phyloP scores from a whole-genome alignment of 352 stramenopile species.

The Globisporangium splendens region DNA sequence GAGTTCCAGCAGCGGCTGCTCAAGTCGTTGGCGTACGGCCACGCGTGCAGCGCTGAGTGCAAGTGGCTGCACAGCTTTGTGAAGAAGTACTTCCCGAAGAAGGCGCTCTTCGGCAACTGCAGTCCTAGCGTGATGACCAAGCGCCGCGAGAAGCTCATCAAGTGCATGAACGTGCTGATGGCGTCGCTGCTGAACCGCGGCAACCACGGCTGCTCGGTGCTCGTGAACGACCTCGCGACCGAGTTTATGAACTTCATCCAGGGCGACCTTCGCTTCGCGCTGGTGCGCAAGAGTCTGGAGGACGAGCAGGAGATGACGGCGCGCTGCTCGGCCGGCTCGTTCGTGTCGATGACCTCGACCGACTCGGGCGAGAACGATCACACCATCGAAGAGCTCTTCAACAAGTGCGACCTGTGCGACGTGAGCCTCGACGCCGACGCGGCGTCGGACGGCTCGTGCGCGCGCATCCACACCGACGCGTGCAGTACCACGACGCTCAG shows the following conservation, averaged over 20 bases:
- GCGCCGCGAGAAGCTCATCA: constrained; percentile 21
- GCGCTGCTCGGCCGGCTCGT: constrained; percentile 7
- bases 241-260: constrained; percentile 20
- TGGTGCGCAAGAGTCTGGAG: not conserved
- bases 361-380: not conserved
- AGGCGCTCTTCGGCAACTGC: constrained; percentile 21
- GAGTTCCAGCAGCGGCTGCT: constrained; percentile 46
- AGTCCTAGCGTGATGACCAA: constrained; percentile 6
- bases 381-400: not conserved
- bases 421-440: not conserved
- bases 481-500: constrained; percentile 17
- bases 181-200: constrained; percentile 27
- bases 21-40: constrained; percentile 41
- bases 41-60: constrained; percentile 60
- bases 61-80: constrained; percentile 62
- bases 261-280: constrained; percentile 1
- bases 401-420: constrained; percentile 6
- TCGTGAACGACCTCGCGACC: constrained; percentile 27
- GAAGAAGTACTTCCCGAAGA: constrained; percentile 58
- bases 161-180: constrained; percentile 29
- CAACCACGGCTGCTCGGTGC: constrained; percentile 34
- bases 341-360: constrained; percentile 4
- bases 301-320: constrained; percentile 1
- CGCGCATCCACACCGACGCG: not conserved
- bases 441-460: no score